Conservation (phyloP, 1,284 basidiomycete genomes). For the Prillingera fragicola region DNA sequence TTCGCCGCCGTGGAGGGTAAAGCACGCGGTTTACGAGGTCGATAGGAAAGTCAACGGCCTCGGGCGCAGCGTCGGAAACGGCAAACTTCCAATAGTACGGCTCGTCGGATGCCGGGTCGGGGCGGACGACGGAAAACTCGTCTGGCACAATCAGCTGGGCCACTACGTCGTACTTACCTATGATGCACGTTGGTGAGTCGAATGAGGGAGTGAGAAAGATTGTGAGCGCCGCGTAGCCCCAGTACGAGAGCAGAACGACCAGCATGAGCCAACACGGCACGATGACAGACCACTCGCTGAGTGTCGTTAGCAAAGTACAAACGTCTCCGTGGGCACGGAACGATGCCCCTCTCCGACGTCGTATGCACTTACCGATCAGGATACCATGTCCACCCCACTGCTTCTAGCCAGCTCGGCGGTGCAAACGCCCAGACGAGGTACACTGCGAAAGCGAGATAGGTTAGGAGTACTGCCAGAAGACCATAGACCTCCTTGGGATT, state of each 20-base stretch:
- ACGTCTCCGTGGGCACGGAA: too few species aligned
- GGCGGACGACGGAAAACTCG: conserved; percentile 2
- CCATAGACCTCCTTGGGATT: conserved; percentile 68
- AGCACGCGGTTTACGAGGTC: conserved; percentile 69
- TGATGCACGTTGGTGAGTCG: conserved; percentile 59
- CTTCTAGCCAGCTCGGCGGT: conserved; percentile 56
- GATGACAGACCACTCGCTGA: conserved; percentile 77
- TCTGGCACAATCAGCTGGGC: background rate
- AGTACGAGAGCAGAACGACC: conserved; percentile 67
- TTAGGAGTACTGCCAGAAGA: conserved; percentile 74
- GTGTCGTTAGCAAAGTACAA: conserved; percentile 1
- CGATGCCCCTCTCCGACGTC: too few species aligned
- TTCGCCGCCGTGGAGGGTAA: conserved; percentile 52
- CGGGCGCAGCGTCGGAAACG: conserved; percentile 54
- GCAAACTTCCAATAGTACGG: conserved; percentile 31
- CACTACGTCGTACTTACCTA: conserved; percentile 50
- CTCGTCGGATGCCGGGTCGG: background rate
- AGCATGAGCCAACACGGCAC: conserved; percentile 75
- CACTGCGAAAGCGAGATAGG: conserved; percentile 62
- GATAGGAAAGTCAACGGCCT: conserved; percentile 73
- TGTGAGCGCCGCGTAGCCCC: conserved; percentile 68
- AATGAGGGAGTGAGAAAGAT: conserved; percentile 66
- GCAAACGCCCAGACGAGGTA: conserved; percentile 64
- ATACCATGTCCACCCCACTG: conserved; percentile 72
- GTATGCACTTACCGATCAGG: conserved; percentile 72